These are phyloP conservation scores for Mycena belliarum DNA, from an alignment of 768 basidiomycete species.

Conservation along the genomic window DNA sequence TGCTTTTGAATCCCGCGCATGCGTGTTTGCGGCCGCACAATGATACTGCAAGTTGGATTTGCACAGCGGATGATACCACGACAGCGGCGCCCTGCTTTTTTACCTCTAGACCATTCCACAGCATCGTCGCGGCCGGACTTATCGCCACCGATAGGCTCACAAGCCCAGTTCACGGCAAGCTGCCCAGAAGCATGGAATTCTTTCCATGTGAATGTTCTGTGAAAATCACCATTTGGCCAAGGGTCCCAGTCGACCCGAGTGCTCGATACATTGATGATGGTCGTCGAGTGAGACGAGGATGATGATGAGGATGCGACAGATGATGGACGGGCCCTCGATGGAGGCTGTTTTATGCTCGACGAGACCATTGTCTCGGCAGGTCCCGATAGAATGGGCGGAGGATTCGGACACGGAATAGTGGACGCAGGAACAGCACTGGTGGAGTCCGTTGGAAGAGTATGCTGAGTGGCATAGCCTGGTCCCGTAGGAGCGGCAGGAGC, in stretches of 20 bases:
- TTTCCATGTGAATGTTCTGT: neutral
- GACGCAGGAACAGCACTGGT: no score
- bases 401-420: no score
- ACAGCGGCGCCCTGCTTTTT: constrained; percentile 13
- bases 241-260: neutral
- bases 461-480: no score
- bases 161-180: constrained; percentile 23
- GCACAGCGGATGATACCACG: constrained; percentile 21
- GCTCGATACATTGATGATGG: no score
- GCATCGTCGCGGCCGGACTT: constrained; percentile 10
- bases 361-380: no score
- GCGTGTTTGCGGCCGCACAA: constrained; percentile 19
- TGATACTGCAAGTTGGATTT: constrained; percentile 13
- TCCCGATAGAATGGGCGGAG: no score
- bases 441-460: no score
- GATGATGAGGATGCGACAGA: no score
- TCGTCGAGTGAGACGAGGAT: no score
- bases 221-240: neutral
- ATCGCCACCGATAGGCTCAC: constrained; percentile 13
- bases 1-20: neutral
- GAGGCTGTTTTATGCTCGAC: no score
- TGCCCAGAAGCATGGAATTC: neutral
- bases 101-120: constrained; percentile 15
- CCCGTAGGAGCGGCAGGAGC: no score
- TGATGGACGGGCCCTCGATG: no score